Conservation (phyloP, 2,329 filamentous ascomycete genomes). For the Gliomastix tumulicola region DNA sequence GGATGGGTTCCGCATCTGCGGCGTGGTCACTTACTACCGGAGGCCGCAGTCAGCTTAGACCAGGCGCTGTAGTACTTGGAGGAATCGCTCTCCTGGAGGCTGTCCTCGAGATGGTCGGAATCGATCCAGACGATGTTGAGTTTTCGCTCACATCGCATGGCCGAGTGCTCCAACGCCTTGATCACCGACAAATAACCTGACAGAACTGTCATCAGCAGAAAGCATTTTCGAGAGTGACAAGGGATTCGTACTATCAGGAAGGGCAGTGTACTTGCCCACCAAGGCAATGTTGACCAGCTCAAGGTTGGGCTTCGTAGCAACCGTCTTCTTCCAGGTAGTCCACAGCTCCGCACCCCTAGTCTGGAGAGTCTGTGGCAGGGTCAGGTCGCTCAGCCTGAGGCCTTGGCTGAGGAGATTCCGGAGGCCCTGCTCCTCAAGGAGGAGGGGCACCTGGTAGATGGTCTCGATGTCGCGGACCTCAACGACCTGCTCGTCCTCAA, state of each 20-base stretch:
- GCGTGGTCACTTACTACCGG: slow-evolving; percentile 39
- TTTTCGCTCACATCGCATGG: slow-evolving; percentile 78
- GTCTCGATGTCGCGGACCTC: slow-evolving; percentile 85
- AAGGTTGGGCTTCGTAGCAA: neutral
- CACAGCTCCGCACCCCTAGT: neutral
- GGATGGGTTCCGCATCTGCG: too few species aligned
- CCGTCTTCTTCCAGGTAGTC: neutral
- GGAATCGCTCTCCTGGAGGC: slow-evolving; percentile 53
- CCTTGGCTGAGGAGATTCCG: slow-evolving; percentile 58
- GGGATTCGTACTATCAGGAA: slow-evolving; percentile 50
- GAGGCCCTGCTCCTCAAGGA: slow-evolving; percentile 77
- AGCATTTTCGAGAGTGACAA: too few species aligned
- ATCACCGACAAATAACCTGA: slow-evolving; percentile 75
- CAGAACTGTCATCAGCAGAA: too few species aligned
- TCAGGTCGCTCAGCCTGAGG: slow-evolving; percentile 55
- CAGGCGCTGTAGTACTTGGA: slow-evolving; percentile 79
- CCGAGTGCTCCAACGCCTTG: slow-evolving; percentile 84
- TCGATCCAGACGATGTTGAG: slow-evolving; percentile 82
- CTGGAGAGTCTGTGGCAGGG: slow-evolving; percentile 18
- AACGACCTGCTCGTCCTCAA: slow-evolving; percentile 78
- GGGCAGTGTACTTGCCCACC: slow-evolving; percentile 84
- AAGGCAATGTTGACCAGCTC: slow-evolving; percentile 65
- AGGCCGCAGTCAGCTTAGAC: slow-evolving; percentile 67
- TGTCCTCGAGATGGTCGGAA: slow-evolving; percentile 71
- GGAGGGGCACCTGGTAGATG: slow-evolving; percentile 91